phyloP scores from a whole-genome alignment of 176 grass and related monocot genomes.

The Pontederia crassipes region DNA sequence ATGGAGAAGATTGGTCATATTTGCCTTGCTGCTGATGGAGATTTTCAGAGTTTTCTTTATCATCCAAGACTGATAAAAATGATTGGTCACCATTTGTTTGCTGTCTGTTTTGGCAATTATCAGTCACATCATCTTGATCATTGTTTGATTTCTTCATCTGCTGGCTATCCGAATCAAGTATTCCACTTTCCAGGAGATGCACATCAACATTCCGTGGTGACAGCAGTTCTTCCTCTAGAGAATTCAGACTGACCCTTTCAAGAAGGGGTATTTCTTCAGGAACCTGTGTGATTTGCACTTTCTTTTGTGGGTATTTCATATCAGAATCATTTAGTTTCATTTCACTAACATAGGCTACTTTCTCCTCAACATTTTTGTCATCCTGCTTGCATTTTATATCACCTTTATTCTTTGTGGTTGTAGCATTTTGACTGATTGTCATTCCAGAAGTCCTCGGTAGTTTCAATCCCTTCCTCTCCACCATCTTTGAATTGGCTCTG shows the following conservation, averaged over 20 bases:
- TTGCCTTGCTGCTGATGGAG: too few species aligned
- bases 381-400: conserved; percentile 5
- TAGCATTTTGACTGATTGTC: conserved; percentile 9
- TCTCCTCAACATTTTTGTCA: conserved; percentile 18
- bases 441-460: conserved; percentile 12
- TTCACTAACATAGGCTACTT: conserved; percentile 19
- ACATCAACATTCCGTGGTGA: not conserved
- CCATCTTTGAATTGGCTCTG: conserved; percentile 12
- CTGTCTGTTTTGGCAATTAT: too few species aligned
- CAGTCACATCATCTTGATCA: too few species aligned
- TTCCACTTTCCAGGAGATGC: too few species aligned
- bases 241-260: not conserved
- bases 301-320: not conserved
- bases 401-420: not conserved
- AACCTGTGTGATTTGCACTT: conserved; percentile 2
- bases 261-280: not conserved
- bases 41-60: too few species aligned
- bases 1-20: too few species aligned
- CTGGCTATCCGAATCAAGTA: too few species aligned
- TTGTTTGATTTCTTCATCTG: too few species aligned
- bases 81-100: too few species aligned
- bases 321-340: not conserved
- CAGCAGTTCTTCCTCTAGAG: not conserved
- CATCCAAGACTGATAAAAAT: too few species aligned
- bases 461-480: conserved; percentile 13